Evolutionary conservation across 306 rosid species (phyloP), one percentile per base, ranked within the genome.

Genomic region (Leucaena leucocephala): DNA sequence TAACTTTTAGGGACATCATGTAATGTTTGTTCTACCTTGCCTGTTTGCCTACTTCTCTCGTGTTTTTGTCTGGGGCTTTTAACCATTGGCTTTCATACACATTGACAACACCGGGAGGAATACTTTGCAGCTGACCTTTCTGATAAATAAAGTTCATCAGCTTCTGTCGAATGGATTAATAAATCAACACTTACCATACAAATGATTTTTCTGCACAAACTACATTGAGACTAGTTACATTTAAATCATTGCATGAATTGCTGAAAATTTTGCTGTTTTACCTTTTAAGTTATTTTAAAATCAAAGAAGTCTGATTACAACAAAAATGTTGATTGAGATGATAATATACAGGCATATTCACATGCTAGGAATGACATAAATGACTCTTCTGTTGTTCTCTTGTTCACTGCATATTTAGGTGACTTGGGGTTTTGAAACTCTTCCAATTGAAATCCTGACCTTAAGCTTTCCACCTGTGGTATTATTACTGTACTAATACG

Each of bases 401-500:
- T 17, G 68, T 62, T 62, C 78, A 50, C 71, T 17, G 58, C 78
- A 43, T 77, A 74, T 74, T 68, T 78, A 52, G 59, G 50, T 48
- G 33, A 69, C 65, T 81, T 77, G 75, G 62, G 72, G 71, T 74
- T 74, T 75, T 64, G 55, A 74, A 67, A 46, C 15, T 71, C 68
- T 71, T 54, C 55, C 78, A 69, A 74, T 78, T 82, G 43, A 69
- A 70, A 75, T 82, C 39, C 62, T 68, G 69, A 64, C 73, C 73
- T 82, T 64, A 19, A 78, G 75, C 40, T 64, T 68, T 77, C 43
- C 36, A 44, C 13, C 61, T 74, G 46, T 63, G 66, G 66, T 63
- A 38, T 78, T 69, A 38, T 81, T 45, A 38, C 61, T 81, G 36
- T 79, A 57, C 78, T 81, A 68, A 81, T 77, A 22, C 76, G 71